These are phyloP conservation scores for Hanseniaspora hatyaiensis DNA, from an alignment of 805 yeast species.

Conservation along the genomic window DNA sequence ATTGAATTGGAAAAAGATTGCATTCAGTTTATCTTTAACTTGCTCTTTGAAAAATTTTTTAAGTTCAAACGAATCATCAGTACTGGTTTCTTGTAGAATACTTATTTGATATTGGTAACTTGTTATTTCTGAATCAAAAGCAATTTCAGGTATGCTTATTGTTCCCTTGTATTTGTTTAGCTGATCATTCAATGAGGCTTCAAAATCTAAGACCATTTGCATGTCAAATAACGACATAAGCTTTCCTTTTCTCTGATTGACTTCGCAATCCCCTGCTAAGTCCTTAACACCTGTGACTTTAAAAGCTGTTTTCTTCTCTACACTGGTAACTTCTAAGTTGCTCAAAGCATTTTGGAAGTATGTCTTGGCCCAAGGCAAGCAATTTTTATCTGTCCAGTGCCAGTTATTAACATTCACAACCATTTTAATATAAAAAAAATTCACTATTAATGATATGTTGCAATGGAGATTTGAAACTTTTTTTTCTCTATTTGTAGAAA, in stretches of 20 bases:
- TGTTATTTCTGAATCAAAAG: constrained; percentile 78
- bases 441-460: constrained; percentile 4
- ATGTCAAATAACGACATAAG: constrained; percentile 85
- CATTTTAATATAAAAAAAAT: constrained; percentile 36
- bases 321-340: constrained; percentile 33
- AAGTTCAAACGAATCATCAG: constrained; percentile 34
- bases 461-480: too few relatives aligned
- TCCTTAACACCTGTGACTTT: constrained; percentile 31
- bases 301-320: constrained; percentile 25
- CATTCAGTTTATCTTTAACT: constrained; percentile 47
- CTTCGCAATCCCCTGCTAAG: constrained; percentile 92
- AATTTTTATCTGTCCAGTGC: constrained; percentile 99
- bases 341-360: constrained; percentile 57
- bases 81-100: constrained; percentile 45
- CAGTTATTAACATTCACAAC: constrained; percentile 96
- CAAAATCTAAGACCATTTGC: constrained; percentile 48
- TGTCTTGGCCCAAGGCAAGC: constrained; percentile 77
- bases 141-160: constrained; percentile 78
- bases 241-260: constrained; percentile 92
- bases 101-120: constrained; percentile 78
- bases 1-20: constrained; percentile 54
- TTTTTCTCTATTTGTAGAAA: too few relatives aligned
- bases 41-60: constrained; percentile 29
- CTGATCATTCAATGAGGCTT: constrained; percentile 34
- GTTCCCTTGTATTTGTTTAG: constrained; percentile 49